Conservation (phyloP, 2,329 filamentous ascomycete species). For the Trichoderma hamatum region DNA sequence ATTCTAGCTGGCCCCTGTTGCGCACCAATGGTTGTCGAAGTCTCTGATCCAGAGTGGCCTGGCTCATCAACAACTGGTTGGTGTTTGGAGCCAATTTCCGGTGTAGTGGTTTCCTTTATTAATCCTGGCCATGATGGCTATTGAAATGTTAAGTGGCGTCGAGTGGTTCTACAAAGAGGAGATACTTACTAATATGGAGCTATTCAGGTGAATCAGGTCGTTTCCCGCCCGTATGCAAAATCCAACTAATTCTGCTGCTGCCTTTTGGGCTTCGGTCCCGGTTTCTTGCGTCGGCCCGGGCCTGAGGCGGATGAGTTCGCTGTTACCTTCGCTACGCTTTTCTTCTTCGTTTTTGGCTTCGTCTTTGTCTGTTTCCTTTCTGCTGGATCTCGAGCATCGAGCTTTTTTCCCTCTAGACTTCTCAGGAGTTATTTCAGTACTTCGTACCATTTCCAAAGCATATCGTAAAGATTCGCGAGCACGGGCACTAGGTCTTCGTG, state of each 20-base stretch:
- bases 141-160: neutral
- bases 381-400: neutral
- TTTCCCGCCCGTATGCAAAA: neutral
- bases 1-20: neutral
- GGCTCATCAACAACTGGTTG: neutral
- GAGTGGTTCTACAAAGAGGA: neutral
- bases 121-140: neutral
- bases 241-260: neutral
- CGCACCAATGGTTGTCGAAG: neutral
- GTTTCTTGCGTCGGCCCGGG: neutral
- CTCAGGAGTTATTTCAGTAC: constrained; percentile 13
- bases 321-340: neutral
- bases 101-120: neutral
- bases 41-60: neutral
- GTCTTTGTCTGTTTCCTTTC: neutral
- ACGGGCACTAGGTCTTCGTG: constrained; percentile 16
- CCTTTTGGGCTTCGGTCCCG: neutral
- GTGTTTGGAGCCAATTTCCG: neutral
- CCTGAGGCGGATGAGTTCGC: neutral
- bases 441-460: constrained; percentile 11
- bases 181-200: neutral
- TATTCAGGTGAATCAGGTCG: neutral
- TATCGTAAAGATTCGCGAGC: constrained; percentile 16
- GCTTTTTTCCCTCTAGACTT: constrained; percentile 5
- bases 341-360: neutral